Evolutionary conservation across 768 basidiomycete species (phyloP).

Genomic region (Fomitopsis pulvina): DNA sequence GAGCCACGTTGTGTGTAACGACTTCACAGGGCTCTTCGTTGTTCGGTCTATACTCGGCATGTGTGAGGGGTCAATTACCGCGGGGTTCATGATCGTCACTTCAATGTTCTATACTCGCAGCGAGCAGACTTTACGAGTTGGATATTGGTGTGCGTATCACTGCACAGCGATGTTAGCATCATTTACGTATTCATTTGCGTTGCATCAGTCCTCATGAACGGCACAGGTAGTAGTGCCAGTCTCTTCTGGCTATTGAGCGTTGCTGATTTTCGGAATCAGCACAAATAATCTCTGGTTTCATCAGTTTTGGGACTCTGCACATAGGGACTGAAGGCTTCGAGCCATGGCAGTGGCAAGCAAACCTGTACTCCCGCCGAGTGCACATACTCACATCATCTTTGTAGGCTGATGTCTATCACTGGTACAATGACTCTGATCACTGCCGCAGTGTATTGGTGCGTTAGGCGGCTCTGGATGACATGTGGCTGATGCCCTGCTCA

Average conservation of each 20-base stretch:
- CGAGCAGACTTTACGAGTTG: conserved; percentile 63
- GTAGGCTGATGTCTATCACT: conserved; percentile 70
- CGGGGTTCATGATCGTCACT: conserved; percentile 71
- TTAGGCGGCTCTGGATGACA: background rate
- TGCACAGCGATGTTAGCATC: background rate
- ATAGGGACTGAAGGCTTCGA: conserved; percentile 50
- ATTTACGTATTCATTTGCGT: background rate
- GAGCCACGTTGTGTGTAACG: conserved; percentile 63
- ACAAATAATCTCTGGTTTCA: conserved; percentile 64
- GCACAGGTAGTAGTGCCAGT: conserved; percentile 41
- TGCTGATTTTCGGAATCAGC: conserved; percentile 34
- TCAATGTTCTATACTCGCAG: conserved; percentile 74
- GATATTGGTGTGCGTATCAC: conserved; percentile 64
- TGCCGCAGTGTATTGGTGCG: conserved; percentile 49
- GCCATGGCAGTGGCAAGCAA: conserved; percentile 67
- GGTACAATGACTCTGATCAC: conserved; percentile 50
- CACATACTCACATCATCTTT: background rate
- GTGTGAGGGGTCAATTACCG: conserved; percentile 67
- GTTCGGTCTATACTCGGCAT: conserved; percentile 62
- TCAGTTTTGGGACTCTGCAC: conserved; percentile 60
- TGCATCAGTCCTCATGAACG: conserved; percentile 63
- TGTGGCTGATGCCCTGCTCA: background rate
- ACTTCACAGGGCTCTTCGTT: conserved; percentile 57
- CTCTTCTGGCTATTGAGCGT: conserved; percentile 71
- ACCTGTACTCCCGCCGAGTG: background rate